These are phyloP conservation scores for Talaromyces adpressus DNA, from an alignment of 495 filamentous ascomycete species.

Conservation along the genomic window DNA sequence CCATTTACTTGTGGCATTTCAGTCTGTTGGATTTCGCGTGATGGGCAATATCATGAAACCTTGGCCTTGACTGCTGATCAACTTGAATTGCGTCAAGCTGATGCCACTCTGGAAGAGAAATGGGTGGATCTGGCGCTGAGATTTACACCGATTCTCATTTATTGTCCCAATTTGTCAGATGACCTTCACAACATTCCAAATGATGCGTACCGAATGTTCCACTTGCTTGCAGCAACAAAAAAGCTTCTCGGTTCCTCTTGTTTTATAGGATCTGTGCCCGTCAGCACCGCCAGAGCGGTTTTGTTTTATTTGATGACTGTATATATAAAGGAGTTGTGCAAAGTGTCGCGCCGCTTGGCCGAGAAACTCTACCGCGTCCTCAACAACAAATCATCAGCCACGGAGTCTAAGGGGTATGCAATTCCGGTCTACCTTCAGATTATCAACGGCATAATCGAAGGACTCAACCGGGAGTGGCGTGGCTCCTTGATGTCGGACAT, in stretches of 20 bases:
- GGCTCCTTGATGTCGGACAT: neutral
- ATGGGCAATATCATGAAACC: neutral
- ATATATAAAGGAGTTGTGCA: conserved; percentile 1
- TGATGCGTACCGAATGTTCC: conserved; percentile 9
- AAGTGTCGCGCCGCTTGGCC: conserved; percentile 10
- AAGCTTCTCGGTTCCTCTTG: conserved; percentile 7
- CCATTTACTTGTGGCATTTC: neutral
- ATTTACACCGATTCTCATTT: neutral
- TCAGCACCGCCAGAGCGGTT: conserved; percentile 1
- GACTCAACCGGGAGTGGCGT: neutral
- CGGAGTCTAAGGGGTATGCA: neutral
- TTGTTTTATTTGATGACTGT: conserved; percentile 10
- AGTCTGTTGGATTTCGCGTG: neutral
- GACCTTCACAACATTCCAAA: conserved; percentile 3
- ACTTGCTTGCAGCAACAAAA: conserved; percentile 7
- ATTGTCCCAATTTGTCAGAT: neutral
- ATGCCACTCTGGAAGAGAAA: neutral
- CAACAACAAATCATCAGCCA: neutral
- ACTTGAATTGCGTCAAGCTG: neutral
- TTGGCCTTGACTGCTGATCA: neutral
- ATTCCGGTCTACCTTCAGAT: neutral
- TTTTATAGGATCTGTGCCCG: neutral
- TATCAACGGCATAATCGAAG: neutral
- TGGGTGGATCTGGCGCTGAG: neutral
- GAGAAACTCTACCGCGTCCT: conserved; percentile 4